These are phyloP conservation scores for Cryptococcus wingfieldii DNA, from an alignment of 1,284 basidiomycete species.

Conservation along the genomic window DNA sequence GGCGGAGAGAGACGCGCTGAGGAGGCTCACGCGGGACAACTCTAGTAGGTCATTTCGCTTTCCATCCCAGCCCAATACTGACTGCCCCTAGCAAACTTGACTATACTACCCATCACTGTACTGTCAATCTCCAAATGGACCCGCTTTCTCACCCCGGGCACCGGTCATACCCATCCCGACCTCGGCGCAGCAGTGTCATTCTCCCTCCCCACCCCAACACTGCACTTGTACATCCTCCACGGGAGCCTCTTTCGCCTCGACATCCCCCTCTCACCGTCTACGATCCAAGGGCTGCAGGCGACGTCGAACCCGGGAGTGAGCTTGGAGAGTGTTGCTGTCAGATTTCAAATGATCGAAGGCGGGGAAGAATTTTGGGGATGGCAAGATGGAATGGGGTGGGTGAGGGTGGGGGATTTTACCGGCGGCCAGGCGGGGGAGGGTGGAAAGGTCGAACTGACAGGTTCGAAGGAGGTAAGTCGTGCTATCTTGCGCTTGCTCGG, in stretches of 20 bases:
- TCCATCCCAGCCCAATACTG: too few relatives aligned
- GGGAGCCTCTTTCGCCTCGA: constrained; percentile 11
- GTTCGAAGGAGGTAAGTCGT: constrained; percentile 19
- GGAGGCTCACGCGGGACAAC: constrained; percentile 5
- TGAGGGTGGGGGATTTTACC: constrained; percentile 25
- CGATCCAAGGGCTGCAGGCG: constrained; percentile 9
- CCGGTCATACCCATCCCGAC: constrained; percentile 18
- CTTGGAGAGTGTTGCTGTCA: constrained; percentile 21
- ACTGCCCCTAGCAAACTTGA: constrained; percentile 12
- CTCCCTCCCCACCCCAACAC: neutral
- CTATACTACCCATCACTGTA: constrained; percentile 24
- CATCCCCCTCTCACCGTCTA: constrained; percentile 7
- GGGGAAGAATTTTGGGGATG: constrained; percentile 3
- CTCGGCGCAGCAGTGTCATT: constrained; percentile 19
- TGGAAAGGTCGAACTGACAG: constrained; percentile 30
- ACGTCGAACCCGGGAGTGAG: constrained; percentile 11
- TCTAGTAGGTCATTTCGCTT: constrained; percentile 9
- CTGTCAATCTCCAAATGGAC: constrained; percentile 31
- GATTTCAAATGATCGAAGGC: constrained; percentile 5
- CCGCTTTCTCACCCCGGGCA: constrained; percentile 30
- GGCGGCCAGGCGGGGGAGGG: constrained; percentile 22
- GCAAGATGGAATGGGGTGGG: constrained; percentile 15
- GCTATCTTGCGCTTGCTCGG: neutral
- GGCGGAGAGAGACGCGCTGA: neutral
- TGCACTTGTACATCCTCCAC: constrained; percentile 18